Evolutionary conservation across 768 basidiomycete species (phyloP).

Genomic region (Pilatotrama ljubarskyi): DNA sequence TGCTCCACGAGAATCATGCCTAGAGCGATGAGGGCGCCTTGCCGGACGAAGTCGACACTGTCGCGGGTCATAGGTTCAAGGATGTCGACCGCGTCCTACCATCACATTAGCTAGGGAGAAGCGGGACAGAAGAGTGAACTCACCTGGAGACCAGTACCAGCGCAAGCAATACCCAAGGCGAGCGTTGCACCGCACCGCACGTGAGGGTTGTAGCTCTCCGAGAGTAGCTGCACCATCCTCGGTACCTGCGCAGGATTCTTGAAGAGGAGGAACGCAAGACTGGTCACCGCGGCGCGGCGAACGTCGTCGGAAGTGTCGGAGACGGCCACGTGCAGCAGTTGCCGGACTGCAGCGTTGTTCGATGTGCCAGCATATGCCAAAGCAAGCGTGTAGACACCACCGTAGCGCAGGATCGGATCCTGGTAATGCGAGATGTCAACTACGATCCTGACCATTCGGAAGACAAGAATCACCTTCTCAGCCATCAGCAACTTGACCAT

Average conservation of each 20-base stretch:
- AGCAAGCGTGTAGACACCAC: conserved; percentile 95
- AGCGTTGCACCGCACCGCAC: conserved; percentile 96
- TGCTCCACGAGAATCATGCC: conserved; percentile 98
- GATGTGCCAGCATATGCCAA: conserved; percentile 96
- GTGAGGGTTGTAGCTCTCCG: conserved; percentile 98
- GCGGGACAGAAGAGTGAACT: no score
- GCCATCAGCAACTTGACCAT: conserved; percentile 74
- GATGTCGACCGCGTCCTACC: conserved; percentile 90
- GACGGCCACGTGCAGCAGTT: conserved; percentile 92
- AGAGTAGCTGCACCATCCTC: conserved; percentile 92
- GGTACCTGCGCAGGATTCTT: conserved; percentile 97
- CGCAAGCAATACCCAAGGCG: conserved; percentile 95
- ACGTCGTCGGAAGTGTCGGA: conserved; percentile 99
- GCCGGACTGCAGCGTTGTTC: conserved; percentile 89
- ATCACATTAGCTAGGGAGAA: no score
- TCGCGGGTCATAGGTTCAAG: conserved; percentile 98
- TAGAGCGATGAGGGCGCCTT: conserved; percentile 93
- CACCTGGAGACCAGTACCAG: conserved; percentile 93
- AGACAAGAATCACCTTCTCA: conserved; percentile 67
- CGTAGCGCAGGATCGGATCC: conserved; percentile 97
- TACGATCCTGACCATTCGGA: not conserved
- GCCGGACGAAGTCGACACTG: conserved; percentile 96
- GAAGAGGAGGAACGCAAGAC: conserved; percentile 94
- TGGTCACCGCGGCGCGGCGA: conserved; percentile 92
- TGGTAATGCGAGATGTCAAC: conserved; percentile 15